These are phyloP conservation scores for Russula abietina DNA, from an alignment of 768 basidiomycete genomes.

Conservation along the genomic window DNA sequence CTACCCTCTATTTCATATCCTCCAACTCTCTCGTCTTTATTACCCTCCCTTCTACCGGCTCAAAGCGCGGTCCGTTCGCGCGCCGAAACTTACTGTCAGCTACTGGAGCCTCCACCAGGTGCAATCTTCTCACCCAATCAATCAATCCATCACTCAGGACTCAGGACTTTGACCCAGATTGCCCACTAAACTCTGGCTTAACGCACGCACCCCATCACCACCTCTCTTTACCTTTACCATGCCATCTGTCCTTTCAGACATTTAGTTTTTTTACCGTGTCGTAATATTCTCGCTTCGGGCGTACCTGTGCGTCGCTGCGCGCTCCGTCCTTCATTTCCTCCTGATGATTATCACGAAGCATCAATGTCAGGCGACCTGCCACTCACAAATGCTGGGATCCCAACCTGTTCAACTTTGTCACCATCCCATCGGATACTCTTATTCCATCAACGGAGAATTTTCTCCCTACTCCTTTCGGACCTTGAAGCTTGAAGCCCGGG, in stretches of 20 bases:
- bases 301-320: slow-evolving; percentile 11
- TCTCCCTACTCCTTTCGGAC: slow-evolving; percentile 8
- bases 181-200: neutral
- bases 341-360: slow-evolving; percentile 15
- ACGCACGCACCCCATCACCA: neutral
- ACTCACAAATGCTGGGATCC: neutral
- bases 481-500: too few species aligned
- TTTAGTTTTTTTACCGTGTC: slow-evolving; percentile 2
- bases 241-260: neutral
- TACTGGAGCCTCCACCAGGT: neutral
- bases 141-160: too few species aligned
- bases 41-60: neutral
- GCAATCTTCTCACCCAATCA: neutral
- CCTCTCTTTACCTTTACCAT: neutral
- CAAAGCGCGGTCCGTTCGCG: neutral
- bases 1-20: slow-evolving; percentile 16
- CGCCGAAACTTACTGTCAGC: neutral
- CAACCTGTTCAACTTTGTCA: neutral
- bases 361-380: slow-evolving; percentile 9
- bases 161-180: neutral
- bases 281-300: slow-evolving; percentile 11
- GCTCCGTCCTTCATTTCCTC: slow-evolving; percentile 15
- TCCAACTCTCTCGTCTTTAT: slow-evolving; percentile 11
- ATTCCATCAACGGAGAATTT: slow-evolving; percentile 1
- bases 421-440: slow-evolving; percentile 4